Base-by-base conservation (phyloP, 768 basidiomycete species). In the Psilocybe cubensis region DNA sequence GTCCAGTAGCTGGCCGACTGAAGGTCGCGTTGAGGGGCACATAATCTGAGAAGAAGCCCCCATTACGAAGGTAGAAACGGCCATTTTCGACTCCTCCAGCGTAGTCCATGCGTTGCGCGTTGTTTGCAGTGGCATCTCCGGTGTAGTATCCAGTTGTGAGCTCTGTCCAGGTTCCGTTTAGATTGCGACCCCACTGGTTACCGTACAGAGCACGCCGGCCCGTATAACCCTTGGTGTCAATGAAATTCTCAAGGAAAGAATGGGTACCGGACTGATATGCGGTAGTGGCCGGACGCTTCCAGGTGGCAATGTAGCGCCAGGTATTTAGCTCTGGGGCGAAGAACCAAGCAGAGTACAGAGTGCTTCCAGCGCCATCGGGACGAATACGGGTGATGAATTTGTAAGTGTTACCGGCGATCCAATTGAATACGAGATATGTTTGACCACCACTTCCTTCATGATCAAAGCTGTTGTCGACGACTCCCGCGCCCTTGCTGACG, bases 311-410 rank as follows among this genome's bases (percentile, higher is more conserved):
- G 47, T 61, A 61, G 38, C 56, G 60, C 60, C 60, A 61, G 5
- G 56, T 27, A 17, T 58, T 54, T 33, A 33, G 58, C 47, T 61
- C 60, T 7, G 60, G 60, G 14, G 60, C 56, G 52, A 62, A 58
- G 53, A 58, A 58, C 61, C 61, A 62, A 9, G 52, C 48, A 1
- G 61, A 62, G 40, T 58, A 62, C 9, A 62, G 61, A 4, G 61
- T 62, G 43, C 43, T 62, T 4, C 61, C 57, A 7, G 57, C 40
- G 12, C 57, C 61, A 8, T 62, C 61, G n/a, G 61, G 61, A 33
- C 61, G 61, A 47, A 62, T 58, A 33, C 61, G 61, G 7, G 61
- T 62, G 41, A 62, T 62, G 47, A 62, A 55, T 20, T 62, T 62
- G 57, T 62, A 62, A 42, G 61, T 62, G 33, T 54, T 62, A 6